Evolutionary conservation across 805 yeast genomes (phyloP).

Genomic region (Jamesozyma piceae): DNA sequence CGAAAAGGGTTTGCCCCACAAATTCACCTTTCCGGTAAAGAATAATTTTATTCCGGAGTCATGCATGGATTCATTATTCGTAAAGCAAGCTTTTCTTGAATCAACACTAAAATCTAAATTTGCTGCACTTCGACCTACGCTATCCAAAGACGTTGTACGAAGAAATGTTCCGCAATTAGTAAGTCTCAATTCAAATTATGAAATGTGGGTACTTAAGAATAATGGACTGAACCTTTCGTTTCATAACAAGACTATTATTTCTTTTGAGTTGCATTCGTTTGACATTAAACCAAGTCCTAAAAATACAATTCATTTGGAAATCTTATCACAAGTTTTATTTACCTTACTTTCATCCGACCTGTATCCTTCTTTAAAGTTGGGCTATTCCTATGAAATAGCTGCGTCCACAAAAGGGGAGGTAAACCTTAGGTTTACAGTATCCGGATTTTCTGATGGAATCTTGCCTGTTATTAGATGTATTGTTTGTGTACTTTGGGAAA

Average conservation of each 20-base stretch:
- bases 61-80: conserved; percentile 11
- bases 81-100: conserved; percentile 14
- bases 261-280: conserved; percentile 38
- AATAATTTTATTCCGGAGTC: conserved; percentile 13
- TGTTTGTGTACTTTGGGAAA: conserved; percentile 24
- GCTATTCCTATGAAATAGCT: conserved; percentile 47
- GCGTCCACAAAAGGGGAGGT: conserved; percentile 49
- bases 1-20: neutral
- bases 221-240: conserved; percentile 12
- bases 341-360: conserved; percentile 33
- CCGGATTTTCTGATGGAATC: conserved; percentile 43
- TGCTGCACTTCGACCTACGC: conserved; percentile 29
- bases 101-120: conserved; percentile 17
- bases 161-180: conserved; percentile 32
- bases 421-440: conserved; percentile 41
- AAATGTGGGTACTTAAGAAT: conserved; percentile 46
- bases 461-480: conserved; percentile 30
- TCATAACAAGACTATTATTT: conserved; percentile 31
- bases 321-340: conserved; percentile 42
- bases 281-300: conserved; percentile 28
- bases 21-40: conserved; percentile 8
- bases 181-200: conserved; percentile 30
- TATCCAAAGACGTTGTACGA: conserved; percentile 22
- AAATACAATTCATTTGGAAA: conserved; percentile 42
- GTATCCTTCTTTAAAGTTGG: conserved; percentile 47